Conservation (phyloP, 2,329 filamentous ascomycete species). For the Dactylellina sp. region DNA sequence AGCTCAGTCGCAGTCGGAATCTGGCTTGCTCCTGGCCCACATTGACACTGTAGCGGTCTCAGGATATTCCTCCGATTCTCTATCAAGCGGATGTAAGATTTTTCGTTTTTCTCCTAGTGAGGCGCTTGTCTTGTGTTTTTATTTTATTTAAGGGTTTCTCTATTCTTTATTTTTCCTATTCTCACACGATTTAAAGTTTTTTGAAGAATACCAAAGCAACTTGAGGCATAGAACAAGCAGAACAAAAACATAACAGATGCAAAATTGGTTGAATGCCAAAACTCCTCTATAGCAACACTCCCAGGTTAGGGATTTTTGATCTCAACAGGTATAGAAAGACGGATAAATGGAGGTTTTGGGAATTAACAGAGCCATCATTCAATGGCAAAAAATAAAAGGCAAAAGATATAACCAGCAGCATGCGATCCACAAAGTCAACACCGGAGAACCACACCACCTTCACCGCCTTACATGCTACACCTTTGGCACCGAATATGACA, state of each 20-base stretch:
- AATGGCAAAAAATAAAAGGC: neutral
- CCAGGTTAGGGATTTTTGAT: neutral
- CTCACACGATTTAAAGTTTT: conserved; percentile 2
- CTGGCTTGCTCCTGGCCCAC: neutral
- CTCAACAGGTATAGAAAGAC: neutral
- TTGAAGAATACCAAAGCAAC: neutral
- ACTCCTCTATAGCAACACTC: conserved; percentile 16
- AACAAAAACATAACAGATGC: neutral
- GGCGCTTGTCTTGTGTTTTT: conserved; percentile 3
- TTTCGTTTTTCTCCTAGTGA: no score
- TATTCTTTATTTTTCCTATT: conserved; percentile 8
- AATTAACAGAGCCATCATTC: neutral
- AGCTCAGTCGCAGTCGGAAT: conserved; percentile 34
- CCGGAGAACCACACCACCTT: conserved; percentile 3
- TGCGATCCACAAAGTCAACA: neutral
- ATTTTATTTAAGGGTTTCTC: conserved; percentile 2
- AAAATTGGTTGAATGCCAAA: conserved; percentile 1
- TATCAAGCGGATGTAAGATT: no score
- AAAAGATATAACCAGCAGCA: neutral
- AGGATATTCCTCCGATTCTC: conserved; percentile 25
- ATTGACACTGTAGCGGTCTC: neutral
- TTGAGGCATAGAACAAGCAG: neutral
- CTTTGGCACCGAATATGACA: conserved; percentile 33
- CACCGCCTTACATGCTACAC: conserved; percentile 5
- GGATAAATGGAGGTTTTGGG: neutral